Conservation (phyloP, 2,329 filamentous ascomycete species). For the Colletotrichum sp. region DNA sequence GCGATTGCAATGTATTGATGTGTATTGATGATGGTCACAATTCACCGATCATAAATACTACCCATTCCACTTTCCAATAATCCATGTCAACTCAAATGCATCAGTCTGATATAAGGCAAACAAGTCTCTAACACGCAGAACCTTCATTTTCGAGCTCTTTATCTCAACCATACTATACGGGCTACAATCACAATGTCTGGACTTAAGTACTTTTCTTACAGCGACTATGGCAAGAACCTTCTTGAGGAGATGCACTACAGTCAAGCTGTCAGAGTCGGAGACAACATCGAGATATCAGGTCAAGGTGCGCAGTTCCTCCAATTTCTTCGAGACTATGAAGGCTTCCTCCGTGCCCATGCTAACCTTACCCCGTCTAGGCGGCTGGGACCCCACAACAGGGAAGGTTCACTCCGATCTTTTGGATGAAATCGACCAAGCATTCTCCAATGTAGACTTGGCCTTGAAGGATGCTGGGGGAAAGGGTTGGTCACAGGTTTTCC, state of each 20-base stretch:
- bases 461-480: conserved; percentile 50
- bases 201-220: conserved; percentile 42
- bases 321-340: neutral
- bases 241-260: conserved; percentile 36
- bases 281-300: conserved; percentile 40
- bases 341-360: neutral
- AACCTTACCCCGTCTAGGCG: neutral
- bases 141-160: neutral
- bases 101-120: neutral
- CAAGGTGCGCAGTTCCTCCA: conserved; percentile 29
- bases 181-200: conserved; percentile 33
- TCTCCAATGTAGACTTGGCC: conserved; percentile 50
- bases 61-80: neutral
- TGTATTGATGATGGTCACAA: neutral
- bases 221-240: conserved; percentile 37
- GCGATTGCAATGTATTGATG: neutral
- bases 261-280: conserved; percentile 43
- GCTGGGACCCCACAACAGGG: conserved; percentile 14
- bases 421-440: conserved; percentile 45
- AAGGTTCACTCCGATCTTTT: conserved; percentile 33
- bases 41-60: neutral
- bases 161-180: neutral
- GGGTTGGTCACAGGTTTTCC: conserved; percentile 51
- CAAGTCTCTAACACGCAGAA: rapidly evolving
- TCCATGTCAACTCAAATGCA: neutral